Percentiles rank a stretch among this genome's conserved stretches.
Conservation (phyloP, 768 basidiomycete genomes). For the Panaeolus cyanescens region DNA sequence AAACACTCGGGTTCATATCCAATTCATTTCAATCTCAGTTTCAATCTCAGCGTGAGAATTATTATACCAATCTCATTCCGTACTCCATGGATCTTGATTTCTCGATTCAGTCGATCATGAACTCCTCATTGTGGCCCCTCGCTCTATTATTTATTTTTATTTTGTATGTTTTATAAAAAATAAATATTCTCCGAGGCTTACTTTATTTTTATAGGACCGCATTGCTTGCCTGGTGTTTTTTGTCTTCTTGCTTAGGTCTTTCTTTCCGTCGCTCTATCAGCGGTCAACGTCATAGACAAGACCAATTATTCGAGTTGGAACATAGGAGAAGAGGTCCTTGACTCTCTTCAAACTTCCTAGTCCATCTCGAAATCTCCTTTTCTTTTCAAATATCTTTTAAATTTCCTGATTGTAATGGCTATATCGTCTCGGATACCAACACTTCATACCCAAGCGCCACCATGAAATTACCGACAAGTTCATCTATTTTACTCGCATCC, state of each 20-base stretch:
- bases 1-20: slow-evolving; percentile 9
- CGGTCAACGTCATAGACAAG: slow-evolving; percentile 51
- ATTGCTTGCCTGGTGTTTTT: slow-evolving; percentile 62
- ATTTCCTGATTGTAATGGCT: background rate
- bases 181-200: background rate
- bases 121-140: slow-evolving; percentile 38
- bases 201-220: slow-evolving; percentile 28
- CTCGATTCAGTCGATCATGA: slow-evolving; percentile 11
- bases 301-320: slow-evolving; percentile 65
- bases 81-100: slow-evolving; percentile 1
- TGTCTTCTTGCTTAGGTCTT: slow-evolving; percentile 67
- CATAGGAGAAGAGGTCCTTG: slow-evolving; percentile 23
- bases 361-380: background rate
- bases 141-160: slow-evolving; percentile 49
- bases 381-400: background rate
- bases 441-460: slow-evolving; percentile 12
- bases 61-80: slow-evolving; percentile 19
- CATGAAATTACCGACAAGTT: slow-evolving; percentile 51
- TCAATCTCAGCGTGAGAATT: slow-evolving; percentile 14
- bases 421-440: slow-evolving; percentile 6
- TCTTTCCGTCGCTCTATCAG: slow-evolving; percentile 45
- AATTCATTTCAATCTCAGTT: slow-evolving; percentile 24
- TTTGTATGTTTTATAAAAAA: no score
- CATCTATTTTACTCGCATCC: slow-evolving; percentile 47
- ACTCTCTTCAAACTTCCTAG: background rate